A percentile compares a stretch with the other conserved stretches of the same genome.
Conservation (phyloP, 306 rosid species). For the Comarum palustre region DNA sequence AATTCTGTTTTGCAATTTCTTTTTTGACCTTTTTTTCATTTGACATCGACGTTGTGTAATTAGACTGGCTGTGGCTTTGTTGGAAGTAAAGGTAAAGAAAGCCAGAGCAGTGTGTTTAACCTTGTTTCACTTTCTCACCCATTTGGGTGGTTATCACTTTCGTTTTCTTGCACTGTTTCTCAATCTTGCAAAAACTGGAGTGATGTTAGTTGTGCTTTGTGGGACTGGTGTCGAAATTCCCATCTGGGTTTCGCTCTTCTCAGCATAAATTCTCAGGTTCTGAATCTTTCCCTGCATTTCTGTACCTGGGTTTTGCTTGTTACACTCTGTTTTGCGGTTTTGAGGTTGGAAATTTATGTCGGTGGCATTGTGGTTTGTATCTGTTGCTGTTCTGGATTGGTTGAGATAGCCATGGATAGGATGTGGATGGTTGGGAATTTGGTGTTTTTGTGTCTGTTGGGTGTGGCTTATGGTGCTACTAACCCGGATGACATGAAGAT, state of each 20-base stretch:
- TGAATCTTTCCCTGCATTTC: slow-evolving; percentile 12
- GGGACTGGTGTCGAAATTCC: neutral
- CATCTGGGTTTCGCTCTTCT: neutral
- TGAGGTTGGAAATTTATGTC: slow-evolving; percentile 15
- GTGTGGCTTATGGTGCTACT: slow-evolving; percentile 44
- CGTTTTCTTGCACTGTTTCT: slow-evolving; percentile 1
- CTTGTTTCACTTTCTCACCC: too few species aligned
- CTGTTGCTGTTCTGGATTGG: slow-evolving; percentile 13
- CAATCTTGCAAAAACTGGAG: neutral
- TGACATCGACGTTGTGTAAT: neutral
- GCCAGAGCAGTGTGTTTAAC: too few species aligned
- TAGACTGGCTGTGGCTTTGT: too few species aligned
- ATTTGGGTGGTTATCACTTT: slow-evolving; percentile 1
- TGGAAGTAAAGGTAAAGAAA: too few species aligned
- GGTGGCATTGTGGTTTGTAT: slow-evolving; percentile 22
- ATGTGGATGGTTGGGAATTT: slow-evolving; percentile 24
- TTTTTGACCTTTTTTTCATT: neutral
- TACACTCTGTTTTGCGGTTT: slow-evolving; percentile 15
- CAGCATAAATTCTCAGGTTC: neutral
- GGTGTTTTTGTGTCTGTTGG: slow-evolving; percentile 31
- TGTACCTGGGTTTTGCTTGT: slow-evolving; percentile 18
- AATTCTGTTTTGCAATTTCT: neutral
- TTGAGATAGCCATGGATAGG: slow-evolving; percentile 33
- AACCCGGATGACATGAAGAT: slow-evolving; percentile 60
- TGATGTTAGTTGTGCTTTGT: neutral